These are phyloP conservation scores for Hypoxylon sp. DNA, from an alignment of 2,329 filamentous ascomycete species.

Conservation along the genomic window DNA sequence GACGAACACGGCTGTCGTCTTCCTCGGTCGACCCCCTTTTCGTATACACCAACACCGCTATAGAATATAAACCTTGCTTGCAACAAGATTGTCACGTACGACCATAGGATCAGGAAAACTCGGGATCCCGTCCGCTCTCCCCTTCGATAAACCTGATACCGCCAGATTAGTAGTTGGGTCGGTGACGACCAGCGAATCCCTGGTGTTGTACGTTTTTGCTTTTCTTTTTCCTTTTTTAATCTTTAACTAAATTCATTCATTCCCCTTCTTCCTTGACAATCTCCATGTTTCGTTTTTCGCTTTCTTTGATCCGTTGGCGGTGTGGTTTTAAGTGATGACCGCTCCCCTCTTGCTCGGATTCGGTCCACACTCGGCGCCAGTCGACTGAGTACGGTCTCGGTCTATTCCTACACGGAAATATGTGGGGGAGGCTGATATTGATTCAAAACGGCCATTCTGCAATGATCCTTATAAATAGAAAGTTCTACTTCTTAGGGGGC, in stretches of 20 bases:
- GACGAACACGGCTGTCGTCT: too few relatives aligned
- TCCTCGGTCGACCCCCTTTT: not conserved
- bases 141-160: not conserved
- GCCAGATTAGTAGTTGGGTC: too few relatives aligned
- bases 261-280: too few relatives aligned
- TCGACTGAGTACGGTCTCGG: too few relatives aligned
- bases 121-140: not conserved
- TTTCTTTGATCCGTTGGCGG: too few relatives aligned
- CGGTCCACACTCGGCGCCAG: too few relatives aligned
- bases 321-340: too few relatives aligned
- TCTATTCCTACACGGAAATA: too few relatives aligned
- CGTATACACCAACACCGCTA: not conserved
- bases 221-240: not conserved
- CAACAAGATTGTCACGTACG: not conserved
- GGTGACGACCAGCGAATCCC: not conserved
- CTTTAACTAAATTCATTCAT: too few relatives aligned
- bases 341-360: too few relatives aligned
- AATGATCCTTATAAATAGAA: not conserved
- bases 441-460: not conserved
- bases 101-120: not conserved
- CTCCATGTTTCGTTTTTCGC: too few relatives aligned
- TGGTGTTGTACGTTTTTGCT: not conserved
- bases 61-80: not conserved
- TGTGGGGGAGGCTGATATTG: not conserved
- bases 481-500: not conserved